Percentiles rank a stretch among this genome's conserved stretches.
phyloP scores from a whole-genome alignment of 2,329 filamentous ascomycete genomes.

The Neophaeococcomyces mojaviensis region DNA sequence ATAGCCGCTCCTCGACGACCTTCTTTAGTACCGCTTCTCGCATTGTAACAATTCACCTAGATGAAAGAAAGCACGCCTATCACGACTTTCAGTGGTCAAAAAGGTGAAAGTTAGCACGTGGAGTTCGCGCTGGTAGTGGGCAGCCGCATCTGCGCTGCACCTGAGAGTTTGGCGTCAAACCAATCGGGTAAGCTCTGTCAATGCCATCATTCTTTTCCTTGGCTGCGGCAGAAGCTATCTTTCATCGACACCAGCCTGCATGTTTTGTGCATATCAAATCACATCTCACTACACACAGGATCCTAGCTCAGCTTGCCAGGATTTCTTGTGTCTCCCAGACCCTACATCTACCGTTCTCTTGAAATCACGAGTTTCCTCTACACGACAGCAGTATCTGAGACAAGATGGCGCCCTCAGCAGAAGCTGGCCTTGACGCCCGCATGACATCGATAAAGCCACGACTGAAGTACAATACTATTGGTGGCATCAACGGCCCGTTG shows the following conservation, averaged over 20 bases:
- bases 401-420: conserved; percentile 29
- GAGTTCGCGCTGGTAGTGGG: neutral
- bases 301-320: neutral
- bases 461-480: conserved; percentile 95
- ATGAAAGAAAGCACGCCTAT: no score
- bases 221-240: conserved; percentile 2
- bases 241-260: neutral
- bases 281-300: neutral
- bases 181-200: conserved; percentile 4
- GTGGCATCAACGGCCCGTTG: conserved; percentile 93
- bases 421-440: conserved; percentile 35
- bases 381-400: neutral
- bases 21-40: no score
- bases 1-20: no score
- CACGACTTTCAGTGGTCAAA: no score
- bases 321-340: no score
- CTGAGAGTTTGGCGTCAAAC: neutral
- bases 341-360: no score
- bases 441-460: conserved; percentile 55
- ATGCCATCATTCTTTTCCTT: conserved; percentile 2
- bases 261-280: neutral
- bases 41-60: no score
- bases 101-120: neutral
- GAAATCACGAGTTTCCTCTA: no score
- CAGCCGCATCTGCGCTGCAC: neutral